Evolutionary conservation across 139 green algal genomes (phyloP), one percentile per base, ranked within the genome.

Genomic region (Chlamydomonas eustigma): DNA sequence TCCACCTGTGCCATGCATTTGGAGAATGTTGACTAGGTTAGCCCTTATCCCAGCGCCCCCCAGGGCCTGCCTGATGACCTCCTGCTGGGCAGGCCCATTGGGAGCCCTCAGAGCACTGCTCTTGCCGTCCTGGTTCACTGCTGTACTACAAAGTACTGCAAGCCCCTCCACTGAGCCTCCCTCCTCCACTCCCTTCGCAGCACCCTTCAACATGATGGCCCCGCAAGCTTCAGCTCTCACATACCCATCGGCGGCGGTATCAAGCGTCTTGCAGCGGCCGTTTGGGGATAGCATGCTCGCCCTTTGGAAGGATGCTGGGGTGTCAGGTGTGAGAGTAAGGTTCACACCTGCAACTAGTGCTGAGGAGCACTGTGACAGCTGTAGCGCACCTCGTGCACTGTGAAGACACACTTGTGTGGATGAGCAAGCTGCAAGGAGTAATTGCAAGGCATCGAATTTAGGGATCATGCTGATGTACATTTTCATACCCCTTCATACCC

Each of bases 191-290:
- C 25, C 30, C 22, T 22, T 32, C 38, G 71, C 32, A 37, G 36
- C 31, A 30, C 18, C 8, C 1, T 78, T 74, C 25, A 81, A 52
- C 68, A 77, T 70, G 36, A 78, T 35, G 18, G 63, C 66, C 0
- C 77, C 71, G 28, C 28, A 70, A 31, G 52, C 80, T 73, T 94
- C 91, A 37, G 80, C 88, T 77, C 88, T 64, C 22, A 91, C 92
- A 51, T 95, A 97, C 30, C 93, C 93, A 63, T 97, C 91, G 3
- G 92, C 92, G 2, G 81, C 75, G 0, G 85, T 90, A 67, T 97
- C 92, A 37, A 97, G 78, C 0, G 92, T 94, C 81, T 95, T 96
- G 82, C 90, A 96, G 33, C 91, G 82, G 31, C 93, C 93, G 32
- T 93, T 91, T 1, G 80, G 50, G 2, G 89, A 83, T 38, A 97